Percentiles rank a stretch among this genome's conserved stretches.
These are phyloP conservation scores for Annona squamosa DNA, from an alignment of 164 flowering plant species.

Conservation along the genomic window DNA sequence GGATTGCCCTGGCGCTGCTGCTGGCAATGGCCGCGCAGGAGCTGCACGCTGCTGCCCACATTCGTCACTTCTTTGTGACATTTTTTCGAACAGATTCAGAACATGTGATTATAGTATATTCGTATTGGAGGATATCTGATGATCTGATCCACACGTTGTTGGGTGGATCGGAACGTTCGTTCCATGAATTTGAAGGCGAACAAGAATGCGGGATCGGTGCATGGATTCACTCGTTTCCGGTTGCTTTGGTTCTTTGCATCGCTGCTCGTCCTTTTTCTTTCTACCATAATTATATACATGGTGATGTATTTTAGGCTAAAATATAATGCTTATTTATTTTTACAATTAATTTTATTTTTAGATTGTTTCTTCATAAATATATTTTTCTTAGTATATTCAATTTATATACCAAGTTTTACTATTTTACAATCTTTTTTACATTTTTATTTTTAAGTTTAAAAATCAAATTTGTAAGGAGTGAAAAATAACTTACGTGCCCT, in stretches of 20 bases:
- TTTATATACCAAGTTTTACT: too few relatives aligned
- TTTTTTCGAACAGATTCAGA: too few relatives aligned
- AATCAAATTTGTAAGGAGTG: too few relatives aligned
- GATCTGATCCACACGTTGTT: neutral
- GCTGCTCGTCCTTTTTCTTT: neutral
- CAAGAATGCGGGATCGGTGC: neutral
- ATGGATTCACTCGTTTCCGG: neutral
- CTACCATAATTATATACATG: neutral
- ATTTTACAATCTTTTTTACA: too few relatives aligned
- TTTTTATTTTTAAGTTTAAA: too few relatives aligned
- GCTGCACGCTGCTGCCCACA: conserved; percentile 23
- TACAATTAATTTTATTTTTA: too few relatives aligned
- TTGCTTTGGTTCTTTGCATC: neutral
- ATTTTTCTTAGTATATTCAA: too few relatives aligned
- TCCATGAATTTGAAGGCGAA: neutral
- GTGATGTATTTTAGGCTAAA: too few relatives aligned
- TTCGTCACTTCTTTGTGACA: neutral
- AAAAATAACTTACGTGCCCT: too few relatives aligned
- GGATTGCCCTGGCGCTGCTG: neutral
- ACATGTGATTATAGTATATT: too few relatives aligned
- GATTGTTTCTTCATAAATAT: too few relatives aligned
- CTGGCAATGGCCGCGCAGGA: conserved; percentile 2
- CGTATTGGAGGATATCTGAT: neutral
- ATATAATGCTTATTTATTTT: too few relatives aligned
- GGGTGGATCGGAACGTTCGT: neutral